Conservation (phyloP, 176 grass and related monocot genomes). For the Eremochloa ophiuroides region DNA sequence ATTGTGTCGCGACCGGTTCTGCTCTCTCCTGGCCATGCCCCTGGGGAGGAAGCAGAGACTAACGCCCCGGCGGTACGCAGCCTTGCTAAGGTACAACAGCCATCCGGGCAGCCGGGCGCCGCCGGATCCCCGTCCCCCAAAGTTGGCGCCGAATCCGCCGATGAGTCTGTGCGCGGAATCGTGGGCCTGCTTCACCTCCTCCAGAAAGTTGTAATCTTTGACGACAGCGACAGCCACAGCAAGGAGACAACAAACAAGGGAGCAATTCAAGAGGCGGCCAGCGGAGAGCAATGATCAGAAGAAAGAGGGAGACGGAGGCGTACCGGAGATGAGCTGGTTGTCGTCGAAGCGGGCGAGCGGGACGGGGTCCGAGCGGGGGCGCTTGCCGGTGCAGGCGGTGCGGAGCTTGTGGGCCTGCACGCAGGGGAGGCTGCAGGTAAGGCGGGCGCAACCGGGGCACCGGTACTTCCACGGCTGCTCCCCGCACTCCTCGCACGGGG, state of each 20-base stretch:
- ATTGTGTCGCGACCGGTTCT: slow-evolving; percentile 49
- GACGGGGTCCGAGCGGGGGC: slow-evolving; percentile 63
- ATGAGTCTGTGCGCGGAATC: slow-evolving; percentile 63
- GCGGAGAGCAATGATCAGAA: background rate
- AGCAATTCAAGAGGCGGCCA: background rate
- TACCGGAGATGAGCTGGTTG: slow-evolving; percentile 74
- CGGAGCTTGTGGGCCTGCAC: slow-evolving; percentile 79
- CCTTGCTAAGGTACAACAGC: slow-evolving; percentile 49
- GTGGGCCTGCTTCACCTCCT: slow-evolving; percentile 63
- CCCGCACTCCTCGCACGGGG: slow-evolving; percentile 77
- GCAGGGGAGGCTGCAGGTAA: slow-evolving; percentile 92
- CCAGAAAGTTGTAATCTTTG: slow-evolving; percentile 76
- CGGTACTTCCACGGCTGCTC: slow-evolving; percentile 93
- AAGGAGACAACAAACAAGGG: background rate
- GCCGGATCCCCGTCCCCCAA: background rate
- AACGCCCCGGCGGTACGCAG: slow-evolving; percentile 32
- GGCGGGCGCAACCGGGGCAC: slow-evolving; percentile 72
- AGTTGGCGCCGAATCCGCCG: slow-evolving; percentile 47
- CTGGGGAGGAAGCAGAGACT: slow-evolving; percentile 58
- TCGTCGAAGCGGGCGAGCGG: slow-evolving; percentile 77
- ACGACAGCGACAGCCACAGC: background rate
- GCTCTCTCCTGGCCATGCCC: slow-evolving; percentile 76
- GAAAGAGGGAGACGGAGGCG: background rate
- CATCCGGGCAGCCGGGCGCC: slow-evolving; percentile 36
- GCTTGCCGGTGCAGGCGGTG: slow-evolving; percentile 77